Evolutionary conservation across 1,284 basidiomycete genomes (phyloP).

Genomic region (Wallemia mellicola): DNA sequence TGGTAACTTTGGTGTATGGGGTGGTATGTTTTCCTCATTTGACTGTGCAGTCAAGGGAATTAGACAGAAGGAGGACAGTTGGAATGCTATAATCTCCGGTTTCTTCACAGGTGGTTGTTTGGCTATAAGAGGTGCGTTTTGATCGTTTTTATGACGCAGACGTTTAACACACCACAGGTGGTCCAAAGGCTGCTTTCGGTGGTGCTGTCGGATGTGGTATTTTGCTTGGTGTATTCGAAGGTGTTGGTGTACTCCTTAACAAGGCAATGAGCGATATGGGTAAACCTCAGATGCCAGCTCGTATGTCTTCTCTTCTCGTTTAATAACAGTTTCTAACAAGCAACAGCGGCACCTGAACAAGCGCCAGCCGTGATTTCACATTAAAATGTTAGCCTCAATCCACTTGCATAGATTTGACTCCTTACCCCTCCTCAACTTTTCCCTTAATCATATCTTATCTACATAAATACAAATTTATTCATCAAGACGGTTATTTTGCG

Average conservation of each 20-base stretch:
- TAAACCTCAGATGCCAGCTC: slow-evolving; percentile 32
- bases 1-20: slow-evolving; percentile 95
- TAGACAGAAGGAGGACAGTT: slow-evolving; percentile 95
- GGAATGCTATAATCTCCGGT: slow-evolving; percentile 95
- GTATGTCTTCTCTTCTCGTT: slow-evolving; percentile 14
- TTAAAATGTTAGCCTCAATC: background rate
- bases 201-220: slow-evolving; percentile 90
- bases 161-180: slow-evolving; percentile 26
- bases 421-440: background rate
- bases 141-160: background rate
- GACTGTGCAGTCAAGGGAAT: slow-evolving; percentile 94
- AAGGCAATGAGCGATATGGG: slow-evolving; percentile 55
- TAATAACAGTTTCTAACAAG: background rate
- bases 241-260: slow-evolving; percentile 61
- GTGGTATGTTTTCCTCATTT: slow-evolving; percentile 85
- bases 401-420: background rate
- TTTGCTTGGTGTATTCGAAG: slow-evolving; percentile 81
- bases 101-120: slow-evolving; percentile 94
- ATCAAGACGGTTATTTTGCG: background rate
- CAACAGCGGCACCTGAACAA: background rate
- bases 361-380: background rate
- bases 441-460: background rate
- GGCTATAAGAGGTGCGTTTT: slow-evolving; percentile 57
- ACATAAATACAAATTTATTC: background rate
- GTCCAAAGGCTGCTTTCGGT: slow-evolving; percentile 61